phyloP scores from a whole-genome alignment of 148 eudicot species.

The Camellia sinensis region DNA sequence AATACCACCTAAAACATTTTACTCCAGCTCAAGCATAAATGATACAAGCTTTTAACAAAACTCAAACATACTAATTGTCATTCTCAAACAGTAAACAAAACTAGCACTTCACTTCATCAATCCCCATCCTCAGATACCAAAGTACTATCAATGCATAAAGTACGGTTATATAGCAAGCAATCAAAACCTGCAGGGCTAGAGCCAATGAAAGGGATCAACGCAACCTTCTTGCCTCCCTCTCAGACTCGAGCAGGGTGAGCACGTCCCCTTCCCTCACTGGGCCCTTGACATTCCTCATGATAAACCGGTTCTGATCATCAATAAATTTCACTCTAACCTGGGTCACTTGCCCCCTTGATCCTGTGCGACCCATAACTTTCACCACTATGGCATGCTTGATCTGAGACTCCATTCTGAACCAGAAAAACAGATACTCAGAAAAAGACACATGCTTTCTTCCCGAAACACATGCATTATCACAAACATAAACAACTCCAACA shows the following conservation, averaged over 20 bases:
- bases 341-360: constrained; percentile 40
- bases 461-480: background rate
- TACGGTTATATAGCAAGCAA: background rate
- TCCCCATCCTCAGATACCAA: background rate
- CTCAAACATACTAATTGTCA: too few relatives aligned
- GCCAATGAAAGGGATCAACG: constrained; percentile 14
- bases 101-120: too few relatives aligned
- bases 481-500: too few relatives aligned
- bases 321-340: constrained; percentile 39
- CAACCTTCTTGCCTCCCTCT: constrained; percentile 33
- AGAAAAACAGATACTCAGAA: background rate
- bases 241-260: constrained; percentile 37
- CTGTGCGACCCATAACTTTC: constrained; percentile 43
- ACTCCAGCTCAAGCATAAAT: too few relatives aligned
- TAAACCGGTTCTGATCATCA: constrained; percentile 36
- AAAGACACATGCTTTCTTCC: background rate
- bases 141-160: background rate
- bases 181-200: background rate
- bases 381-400: constrained; percentile 36
- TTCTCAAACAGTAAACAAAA: too few relatives aligned
- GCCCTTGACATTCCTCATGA: constrained; percentile 49
- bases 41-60: too few relatives aligned
- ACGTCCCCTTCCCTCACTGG: constrained; percentile 40
- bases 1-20: too few relatives aligned
- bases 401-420: constrained; percentile 29